phyloP scores from a whole-genome alignment of 768 basidiomycete species.

The Serendipita sp. region DNA sequence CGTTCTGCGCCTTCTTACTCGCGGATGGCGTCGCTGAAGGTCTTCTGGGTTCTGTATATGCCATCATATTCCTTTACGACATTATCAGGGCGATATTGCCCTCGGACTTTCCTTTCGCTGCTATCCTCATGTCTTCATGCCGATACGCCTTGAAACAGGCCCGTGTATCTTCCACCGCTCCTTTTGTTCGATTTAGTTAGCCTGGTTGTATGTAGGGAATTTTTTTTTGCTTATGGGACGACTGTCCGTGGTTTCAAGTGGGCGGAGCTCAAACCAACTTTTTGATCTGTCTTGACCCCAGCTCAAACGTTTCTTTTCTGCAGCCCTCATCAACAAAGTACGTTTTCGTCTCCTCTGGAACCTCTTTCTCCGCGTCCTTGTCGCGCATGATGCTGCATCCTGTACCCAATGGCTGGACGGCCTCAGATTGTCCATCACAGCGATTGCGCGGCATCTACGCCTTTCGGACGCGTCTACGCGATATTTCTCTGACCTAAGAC shows the following conservation, averaged over 20 bases:
- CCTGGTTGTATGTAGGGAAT: slow-evolving; percentile 1
- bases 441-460: slow-evolving; percentile 1
- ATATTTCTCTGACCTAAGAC: background rate
- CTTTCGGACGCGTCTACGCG: background rate
- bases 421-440: background rate
- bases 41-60: background rate
- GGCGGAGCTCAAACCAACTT: background rate
- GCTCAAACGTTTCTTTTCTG: slow-evolving; percentile 4
- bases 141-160: background rate
- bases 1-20: background rate
- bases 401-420: background rate
- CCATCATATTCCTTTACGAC: background rate
- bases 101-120: slow-evolving; percentile 4
- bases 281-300: background rate
- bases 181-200: background rate
- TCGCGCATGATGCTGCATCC: background rate
- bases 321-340: background rate
- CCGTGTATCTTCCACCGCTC: background rate
- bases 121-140: background rate
- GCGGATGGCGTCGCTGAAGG: background rate
- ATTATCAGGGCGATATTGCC: background rate
- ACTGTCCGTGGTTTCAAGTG: background rate
- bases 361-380: background rate
- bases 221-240: background rate
- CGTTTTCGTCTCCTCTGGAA: background rate